These are phyloP conservation scores for Endocalyx cinctus DNA, from an alignment of 2,329 filamentous ascomycete genomes.

Conservation along the genomic window DNA sequence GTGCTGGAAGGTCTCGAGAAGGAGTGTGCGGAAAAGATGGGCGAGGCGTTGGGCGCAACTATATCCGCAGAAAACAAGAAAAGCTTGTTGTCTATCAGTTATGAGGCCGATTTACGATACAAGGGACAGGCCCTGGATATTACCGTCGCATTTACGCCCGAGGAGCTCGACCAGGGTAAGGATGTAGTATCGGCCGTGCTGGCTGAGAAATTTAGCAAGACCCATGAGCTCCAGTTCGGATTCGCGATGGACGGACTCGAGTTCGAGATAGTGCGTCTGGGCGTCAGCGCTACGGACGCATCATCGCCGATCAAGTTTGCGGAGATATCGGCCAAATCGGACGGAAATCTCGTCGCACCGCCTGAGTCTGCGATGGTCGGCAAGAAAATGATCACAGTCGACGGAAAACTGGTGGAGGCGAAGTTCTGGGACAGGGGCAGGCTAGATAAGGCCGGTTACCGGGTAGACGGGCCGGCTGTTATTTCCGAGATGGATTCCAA, in stretches of 20 bases:
- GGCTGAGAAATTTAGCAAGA: conserved; percentile 2
- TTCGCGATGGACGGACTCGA: conserved; percentile 38
- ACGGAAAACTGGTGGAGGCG: conserved; percentile 35
- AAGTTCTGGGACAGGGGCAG: conserved; percentile 39
- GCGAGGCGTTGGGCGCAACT: conserved; percentile 28
- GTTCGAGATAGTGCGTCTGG: conserved; percentile 43
- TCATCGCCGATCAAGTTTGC: conserved; percentile 36
- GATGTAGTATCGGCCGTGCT: conserved; percentile 1
- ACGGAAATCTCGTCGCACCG: conserved; percentile 15
- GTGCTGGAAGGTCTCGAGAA: conserved; percentile 31
- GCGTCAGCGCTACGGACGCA: conserved; percentile 37
- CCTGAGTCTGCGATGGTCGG: conserved; percentile 31
- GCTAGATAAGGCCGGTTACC: conserved; percentile 35
- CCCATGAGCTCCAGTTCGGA: conserved; percentile 41
- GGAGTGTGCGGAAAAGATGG: conserved; percentile 33
- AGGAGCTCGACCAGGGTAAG: conserved; percentile 25
- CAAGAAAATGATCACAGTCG: conserved; percentile 33
- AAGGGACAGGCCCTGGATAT: conserved; percentile 39
- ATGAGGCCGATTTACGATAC: conserved; percentile 42
- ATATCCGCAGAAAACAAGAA: conserved; percentile 20
- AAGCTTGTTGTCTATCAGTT: conserved; percentile 27
- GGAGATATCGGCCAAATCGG: conserved; percentile 16
- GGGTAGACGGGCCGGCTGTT: conserved; percentile 40
- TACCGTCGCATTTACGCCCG: conserved; percentile 28
- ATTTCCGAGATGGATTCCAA: conserved; percentile 48